Percentiles rank a stretch among this genome's conserved stretches.
These are phyloP conservation scores for Colletotrichum costaricense DNA, from an alignment of 2,329 filamentous ascomycete genomes.

Conservation along the genomic window DNA sequence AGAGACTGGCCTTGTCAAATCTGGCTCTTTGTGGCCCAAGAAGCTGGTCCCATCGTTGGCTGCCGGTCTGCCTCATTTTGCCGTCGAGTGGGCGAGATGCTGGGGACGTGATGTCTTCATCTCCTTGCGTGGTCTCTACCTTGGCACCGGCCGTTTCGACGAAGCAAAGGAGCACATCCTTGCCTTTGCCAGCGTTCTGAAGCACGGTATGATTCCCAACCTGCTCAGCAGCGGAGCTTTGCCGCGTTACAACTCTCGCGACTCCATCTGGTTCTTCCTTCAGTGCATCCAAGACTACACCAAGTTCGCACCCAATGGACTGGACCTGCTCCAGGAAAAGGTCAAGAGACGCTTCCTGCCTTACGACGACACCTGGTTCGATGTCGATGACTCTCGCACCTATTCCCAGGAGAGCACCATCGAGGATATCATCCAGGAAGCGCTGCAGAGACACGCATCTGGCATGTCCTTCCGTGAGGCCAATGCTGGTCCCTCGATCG, in stretches of 20 bases:
- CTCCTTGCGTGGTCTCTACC: constrained; percentile 88
- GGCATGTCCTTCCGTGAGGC: constrained; percentile 95
- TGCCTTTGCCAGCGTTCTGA: constrained; percentile 94
- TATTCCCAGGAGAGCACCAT: constrained; percentile 88
- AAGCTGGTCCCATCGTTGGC: constrained; percentile 88
- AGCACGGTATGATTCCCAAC: constrained; percentile 99
- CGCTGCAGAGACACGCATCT: constrained; percentile 88
- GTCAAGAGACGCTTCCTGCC: constrained; percentile 89
- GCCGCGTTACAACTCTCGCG: constrained; percentile 93
- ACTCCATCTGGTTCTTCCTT: constrained; percentile 98
- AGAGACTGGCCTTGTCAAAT: constrained; percentile 88
- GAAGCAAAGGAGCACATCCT: constrained; percentile 95
- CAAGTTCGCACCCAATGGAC: constrained; percentile 81
- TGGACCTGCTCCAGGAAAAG: constrained; percentile 78
- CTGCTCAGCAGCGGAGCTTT: constrained; percentile 85
- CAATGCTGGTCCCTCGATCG: constrained; percentile 88
- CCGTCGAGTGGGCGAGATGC: constrained; percentile 92
- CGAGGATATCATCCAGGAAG: constrained; percentile 91
- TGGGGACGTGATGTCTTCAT: constrained; percentile 99
- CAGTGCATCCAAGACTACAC: constrained; percentile 96
- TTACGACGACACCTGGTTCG: constrained; percentile 96
- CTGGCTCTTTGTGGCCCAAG: constrained; percentile 88
- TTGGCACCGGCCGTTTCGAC: constrained; percentile 87
- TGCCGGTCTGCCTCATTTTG: constrained; percentile 93
- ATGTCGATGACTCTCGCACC: constrained; percentile 81